Percentiles rank a stretch among this genome's conserved stretches.
These are phyloP conservation scores for Lophiotrema nucula DNA, from an alignment of 495 filamentous ascomycete species.

Conservation along the genomic window DNA sequence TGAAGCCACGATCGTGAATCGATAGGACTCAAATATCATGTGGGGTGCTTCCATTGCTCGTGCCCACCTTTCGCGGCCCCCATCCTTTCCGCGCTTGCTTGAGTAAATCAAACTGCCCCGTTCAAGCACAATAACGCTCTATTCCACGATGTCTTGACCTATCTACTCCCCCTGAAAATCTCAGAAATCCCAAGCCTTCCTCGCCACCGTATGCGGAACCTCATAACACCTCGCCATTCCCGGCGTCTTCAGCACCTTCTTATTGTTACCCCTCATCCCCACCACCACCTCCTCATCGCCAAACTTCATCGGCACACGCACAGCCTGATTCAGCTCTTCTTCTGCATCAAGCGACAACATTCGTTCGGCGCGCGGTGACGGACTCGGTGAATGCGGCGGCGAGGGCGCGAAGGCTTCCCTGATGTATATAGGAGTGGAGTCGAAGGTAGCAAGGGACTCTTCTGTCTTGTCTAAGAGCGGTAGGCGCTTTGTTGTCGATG, in stretches of 20 bases:
- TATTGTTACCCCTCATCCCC: neutral
- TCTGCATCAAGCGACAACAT: neutral
- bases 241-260: neutral
- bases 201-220: neutral
- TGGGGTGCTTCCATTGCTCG: neutral
- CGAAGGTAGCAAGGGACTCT: neutral
- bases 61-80: neutral
- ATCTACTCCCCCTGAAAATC: too few relatives aligned
- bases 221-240: neutral
- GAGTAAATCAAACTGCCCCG: neutral
- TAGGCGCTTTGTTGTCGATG: neutral
- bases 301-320: neutral
- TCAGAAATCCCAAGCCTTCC: constrained; percentile 3
- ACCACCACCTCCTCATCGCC: neutral
- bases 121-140: neutral
- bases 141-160: neutral
- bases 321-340: neutral
- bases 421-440: neutral
- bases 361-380: neutral
- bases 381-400: neutral
- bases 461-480: neutral
- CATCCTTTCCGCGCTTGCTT: neutral
- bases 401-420: neutral
- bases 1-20: neutral
- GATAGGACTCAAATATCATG: neutral